Evolutionary conservation across 2,329 filamentous ascomycete species (phyloP), one percentile per base, ranked within the genome.

Genomic region (Capronia americana): DNA sequence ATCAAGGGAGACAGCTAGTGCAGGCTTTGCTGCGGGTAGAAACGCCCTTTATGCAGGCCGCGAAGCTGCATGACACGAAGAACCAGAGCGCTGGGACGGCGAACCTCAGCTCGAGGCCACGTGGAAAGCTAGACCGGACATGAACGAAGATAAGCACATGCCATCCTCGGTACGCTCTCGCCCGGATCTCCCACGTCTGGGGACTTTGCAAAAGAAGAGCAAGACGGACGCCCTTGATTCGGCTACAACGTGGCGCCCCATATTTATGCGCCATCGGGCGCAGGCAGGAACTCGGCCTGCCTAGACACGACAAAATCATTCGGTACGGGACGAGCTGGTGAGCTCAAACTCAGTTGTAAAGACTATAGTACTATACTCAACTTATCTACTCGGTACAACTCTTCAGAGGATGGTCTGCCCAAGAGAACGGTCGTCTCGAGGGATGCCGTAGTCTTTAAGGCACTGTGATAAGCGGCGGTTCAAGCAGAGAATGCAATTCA

Each of bases 1-100:
- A 59, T 50, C 57, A 59, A 34, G 41, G 57, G 41, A 24, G 55
- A 26, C 23, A 44, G 34, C 24, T 14, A 26, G 55, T 57, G 55
- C 34, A 53, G 59, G 44, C 32, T 2, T 44, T 44, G 34, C 34
- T 14, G 34, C 23, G 50, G 24, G 50, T 48, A 34, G 41, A 17
- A 24, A 34, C 56, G 24, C n/a, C 41, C 34, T 6, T 12, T 24
- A 48, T 59, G 57, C 57, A 59, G 48, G 24, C 48, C 26, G 20
- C 24, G 20, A 51, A 11, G 24, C 57, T 59, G 57, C 57, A 50
- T 20, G 57, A 48, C 23, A 41, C 38, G 57, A 28, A 11, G 20
- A 28, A 17, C 20, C 23, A 51, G 20, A 26, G 23, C 14, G 24
- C 24, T 51, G 48, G 48, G 24, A 51, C 46, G 23, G 7, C 20